A percentile compares a stretch with the other conserved stretches of the same genome.
phyloP scores from a whole-genome alignment of 805 yeast species.

The Pichia californica region DNA sequence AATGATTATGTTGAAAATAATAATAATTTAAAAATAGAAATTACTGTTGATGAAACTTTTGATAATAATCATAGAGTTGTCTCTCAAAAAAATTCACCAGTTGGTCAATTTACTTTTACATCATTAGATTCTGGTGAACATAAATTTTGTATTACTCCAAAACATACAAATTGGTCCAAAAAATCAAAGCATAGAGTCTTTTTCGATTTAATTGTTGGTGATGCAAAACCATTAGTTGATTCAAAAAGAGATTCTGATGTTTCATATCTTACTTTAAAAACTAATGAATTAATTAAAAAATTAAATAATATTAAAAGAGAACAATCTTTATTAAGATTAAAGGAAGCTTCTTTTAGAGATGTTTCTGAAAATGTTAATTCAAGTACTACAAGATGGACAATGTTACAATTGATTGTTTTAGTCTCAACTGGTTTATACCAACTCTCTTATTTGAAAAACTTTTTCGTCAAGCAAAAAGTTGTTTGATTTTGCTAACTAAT shows the following conservation, averaged over 20 bases:
- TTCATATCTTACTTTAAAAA: conserved; percentile 48
- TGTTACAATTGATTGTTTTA: conserved; percentile 58
- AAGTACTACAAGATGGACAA: conserved; percentile 68
- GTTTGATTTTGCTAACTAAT: conserved; percentile 32
- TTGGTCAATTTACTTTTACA: conserved; percentile 67
- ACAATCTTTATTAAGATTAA: conserved; percentile 62
- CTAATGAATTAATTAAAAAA: conserved; percentile 50
- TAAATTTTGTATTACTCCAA: conserved; percentile 62
- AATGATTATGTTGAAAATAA: conserved; percentile 42
- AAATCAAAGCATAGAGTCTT: conserved; percentile 57
- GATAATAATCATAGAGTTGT: conserved; percentile 74
- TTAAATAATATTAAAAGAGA: conserved; percentile 57
- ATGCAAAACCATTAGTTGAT: conserved; percentile 55
- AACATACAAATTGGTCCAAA: conserved; percentile 39
- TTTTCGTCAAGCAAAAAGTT: conserved; percentile 74
- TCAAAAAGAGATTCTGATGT: conserved; percentile 58
- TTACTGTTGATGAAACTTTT: conserved; percentile 72
- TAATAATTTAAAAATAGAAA: conserved; percentile 51
- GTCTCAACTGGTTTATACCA: conserved; percentile 69
- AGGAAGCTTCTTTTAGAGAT: conserved; percentile 70
- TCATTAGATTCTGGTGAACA: conserved; percentile 76
- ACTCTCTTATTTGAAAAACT: conserved; percentile 63
- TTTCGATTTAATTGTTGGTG: conserved; percentile 63
- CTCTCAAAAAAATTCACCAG: conserved; percentile 57
- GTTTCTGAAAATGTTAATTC: conserved; percentile 63